Conservation (phyloP, 2,329 filamentous ascomycete genomes). For the Pseudonectria buxi region DNA sequence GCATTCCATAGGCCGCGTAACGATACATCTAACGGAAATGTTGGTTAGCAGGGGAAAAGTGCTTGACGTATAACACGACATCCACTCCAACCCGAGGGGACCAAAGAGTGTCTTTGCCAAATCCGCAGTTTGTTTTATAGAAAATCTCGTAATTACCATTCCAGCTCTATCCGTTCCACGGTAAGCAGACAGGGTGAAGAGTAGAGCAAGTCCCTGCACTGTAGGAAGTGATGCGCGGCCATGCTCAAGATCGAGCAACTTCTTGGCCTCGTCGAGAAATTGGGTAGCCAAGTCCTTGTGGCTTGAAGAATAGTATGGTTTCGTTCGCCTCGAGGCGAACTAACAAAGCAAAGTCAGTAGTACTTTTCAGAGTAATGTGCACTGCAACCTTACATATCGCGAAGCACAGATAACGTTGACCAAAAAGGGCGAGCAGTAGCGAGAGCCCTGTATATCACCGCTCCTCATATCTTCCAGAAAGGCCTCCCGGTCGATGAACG, state of each 20-base stretch:
- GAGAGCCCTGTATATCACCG: constrained; percentile 9
- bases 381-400: constrained; percentile 18
- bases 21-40: constrained; percentile 12
- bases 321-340: constrained; percentile 16
- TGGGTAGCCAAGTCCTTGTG: constrained; percentile 9
- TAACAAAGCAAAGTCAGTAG: not conserved
- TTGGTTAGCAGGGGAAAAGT: not conserved
- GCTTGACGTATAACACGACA: too few relatives aligned
- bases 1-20: constrained; percentile 15
- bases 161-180: constrained; percentile 7
- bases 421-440: constrained; percentile 25
- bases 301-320: constrained; percentile 7
- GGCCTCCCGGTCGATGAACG: constrained; percentile 18
- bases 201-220: constrained; percentile 14
- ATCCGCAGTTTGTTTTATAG: too few relatives aligned
- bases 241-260: constrained; percentile 14
- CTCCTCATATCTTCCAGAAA: constrained; percentile 23
- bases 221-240: constrained; percentile 13
- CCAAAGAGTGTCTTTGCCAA: too few relatives aligned
- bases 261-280: constrained; percentile 20
- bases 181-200: constrained; percentile 11
- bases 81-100: too few relatives aligned
- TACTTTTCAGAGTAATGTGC: not conserved
- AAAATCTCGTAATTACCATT: too few relatives aligned
- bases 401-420: constrained; percentile 27